Evolutionary conservation across 192 early-diverging fungal species (phyloP).

Genomic region (Backusella morwellensis): DNA sequence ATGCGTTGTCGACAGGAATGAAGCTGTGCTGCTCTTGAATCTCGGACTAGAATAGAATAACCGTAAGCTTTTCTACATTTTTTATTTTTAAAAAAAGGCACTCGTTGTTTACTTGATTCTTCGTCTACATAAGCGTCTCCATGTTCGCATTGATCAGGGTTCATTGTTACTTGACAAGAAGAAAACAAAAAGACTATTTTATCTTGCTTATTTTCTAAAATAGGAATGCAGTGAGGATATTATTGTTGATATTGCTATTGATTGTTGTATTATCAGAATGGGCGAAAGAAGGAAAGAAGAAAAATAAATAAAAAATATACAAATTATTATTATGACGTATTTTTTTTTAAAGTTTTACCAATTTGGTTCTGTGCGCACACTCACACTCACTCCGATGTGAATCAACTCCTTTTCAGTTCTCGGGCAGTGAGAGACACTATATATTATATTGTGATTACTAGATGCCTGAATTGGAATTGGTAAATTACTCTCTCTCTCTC

Average conservation of each 20-base stretch:
- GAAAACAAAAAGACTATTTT: not conserved
- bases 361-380: not conserved
- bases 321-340: not conserved
- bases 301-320: not conserved
- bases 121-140: not conserved
- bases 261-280: not conserved
- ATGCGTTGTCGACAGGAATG: constrained; percentile 36
- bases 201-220: not conserved
- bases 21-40: constrained; percentile 27
- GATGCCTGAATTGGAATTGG: no score
- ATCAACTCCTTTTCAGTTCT: no score
- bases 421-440: no score
- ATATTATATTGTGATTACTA: no score
- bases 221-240: not conserved
- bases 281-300: not conserved
- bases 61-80: not conserved
- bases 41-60: constrained; percentile 12
- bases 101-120: not conserved
- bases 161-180: not conserved
- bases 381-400: no score
- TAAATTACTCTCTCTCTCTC: no score
- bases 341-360: not conserved
- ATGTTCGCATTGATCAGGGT: constrained; percentile 3
- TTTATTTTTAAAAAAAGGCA: not conserved
- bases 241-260: no score